A percentile compares a stretch with the other conserved stretches of the same genome.
These are phyloP conservation scores for Aureobasidium musti DNA, from an alignment of 2,329 filamentous ascomycete species.

Conservation along the genomic window DNA sequence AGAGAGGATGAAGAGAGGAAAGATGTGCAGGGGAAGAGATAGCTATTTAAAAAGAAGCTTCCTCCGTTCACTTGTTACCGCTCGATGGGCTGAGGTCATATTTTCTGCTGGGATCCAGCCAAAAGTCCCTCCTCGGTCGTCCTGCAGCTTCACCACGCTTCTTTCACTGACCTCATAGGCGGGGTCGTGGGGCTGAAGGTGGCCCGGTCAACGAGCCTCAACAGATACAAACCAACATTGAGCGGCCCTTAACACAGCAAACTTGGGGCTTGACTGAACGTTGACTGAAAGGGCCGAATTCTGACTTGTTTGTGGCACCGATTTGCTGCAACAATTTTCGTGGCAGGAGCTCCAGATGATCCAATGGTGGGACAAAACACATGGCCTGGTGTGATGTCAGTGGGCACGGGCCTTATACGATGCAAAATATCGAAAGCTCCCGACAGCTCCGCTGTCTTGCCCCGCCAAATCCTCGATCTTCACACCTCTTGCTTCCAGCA, in stretches of 20 bases:
- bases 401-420: not conserved
- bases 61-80: not conserved
- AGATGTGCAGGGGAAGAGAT: constrained; percentile 13
- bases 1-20: constrained; percentile 18
- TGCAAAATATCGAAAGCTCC: not conserved
- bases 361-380: constrained; percentile 13
- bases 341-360: constrained; percentile 7
- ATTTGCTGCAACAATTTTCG: constrained; percentile 4
- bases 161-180: constrained; percentile 27
- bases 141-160: constrained; percentile 12
- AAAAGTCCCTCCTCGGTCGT: constrained; percentile 1
- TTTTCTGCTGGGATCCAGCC: constrained; percentile 1
- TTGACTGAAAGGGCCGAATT: constrained; percentile 18
- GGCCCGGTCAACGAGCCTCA: constrained; percentile 25
- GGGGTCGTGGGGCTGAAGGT: constrained; percentile 27
- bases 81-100: constrained; percentile 26
- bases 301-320: constrained; percentile 1
- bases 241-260: not conserved
- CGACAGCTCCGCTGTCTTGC: constrained; percentile 21
- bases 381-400: constrained; percentile 18
- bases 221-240: constrained; percentile 20
- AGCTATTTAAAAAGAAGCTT: constrained; percentile 17
- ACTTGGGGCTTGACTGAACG: not conserved
- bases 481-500: constrained; percentile 17
- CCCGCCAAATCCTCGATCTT: constrained; percentile 28